These are phyloP conservation scores for Rhynchosporium secalis DNA, from an alignment of 2,329 filamentous ascomycete species.

Conservation along the genomic window DNA sequence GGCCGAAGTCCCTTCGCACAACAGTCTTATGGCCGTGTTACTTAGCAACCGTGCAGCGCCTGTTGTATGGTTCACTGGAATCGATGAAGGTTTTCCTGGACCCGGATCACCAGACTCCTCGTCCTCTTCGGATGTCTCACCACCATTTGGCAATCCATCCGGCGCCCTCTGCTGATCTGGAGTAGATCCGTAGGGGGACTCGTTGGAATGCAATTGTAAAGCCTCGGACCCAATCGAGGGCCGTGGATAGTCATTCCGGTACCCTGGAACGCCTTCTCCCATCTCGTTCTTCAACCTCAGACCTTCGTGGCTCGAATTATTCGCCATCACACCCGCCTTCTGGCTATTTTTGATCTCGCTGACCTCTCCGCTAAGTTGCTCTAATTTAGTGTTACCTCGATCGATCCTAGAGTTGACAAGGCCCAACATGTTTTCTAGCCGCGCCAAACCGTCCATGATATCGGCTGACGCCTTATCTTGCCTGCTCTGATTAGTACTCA, in stretches of 20 bases:
- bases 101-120: slow-evolving; percentile 47
- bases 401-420: slow-evolving; percentile 17
- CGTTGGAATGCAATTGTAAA: slow-evolving; percentile 20
- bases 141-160: slow-evolving; percentile 33
- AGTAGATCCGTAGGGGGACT: slow-evolving; percentile 30
- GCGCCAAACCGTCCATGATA: slow-evolving; percentile 52
- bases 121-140: slow-evolving; percentile 53
- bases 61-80: slow-evolving; percentile 85
- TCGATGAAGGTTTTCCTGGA: slow-evolving; percentile 62
- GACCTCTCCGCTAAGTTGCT: slow-evolving; percentile 18
- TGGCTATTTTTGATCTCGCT: slow-evolving; percentile 1
- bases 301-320: slow-evolving; percentile 2
- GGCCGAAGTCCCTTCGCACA: slow-evolving; percentile 52
- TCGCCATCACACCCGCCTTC: not conserved
- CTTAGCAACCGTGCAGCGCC: slow-evolving; percentile 79
- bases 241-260: not conserved
- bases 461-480: slow-evolving; percentile 60
- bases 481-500: slow-evolving; percentile 32
- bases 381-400: slow-evolving; percentile 20
- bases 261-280: not conserved
- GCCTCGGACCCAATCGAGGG: slow-evolving; percentile 19
- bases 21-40: slow-evolving; percentile 65
- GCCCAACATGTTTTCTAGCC: slow-evolving; percentile 24
- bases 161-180: slow-evolving; percentile 23
- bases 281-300: slow-evolving; percentile 9